A percentile compares a stretch with the other conserved stretches of the same genome.
These are phyloP conservation scores for Fusarium scirpi DNA, from an alignment of 2,329 filamentous ascomycete species.

Conservation along the genomic window DNA sequence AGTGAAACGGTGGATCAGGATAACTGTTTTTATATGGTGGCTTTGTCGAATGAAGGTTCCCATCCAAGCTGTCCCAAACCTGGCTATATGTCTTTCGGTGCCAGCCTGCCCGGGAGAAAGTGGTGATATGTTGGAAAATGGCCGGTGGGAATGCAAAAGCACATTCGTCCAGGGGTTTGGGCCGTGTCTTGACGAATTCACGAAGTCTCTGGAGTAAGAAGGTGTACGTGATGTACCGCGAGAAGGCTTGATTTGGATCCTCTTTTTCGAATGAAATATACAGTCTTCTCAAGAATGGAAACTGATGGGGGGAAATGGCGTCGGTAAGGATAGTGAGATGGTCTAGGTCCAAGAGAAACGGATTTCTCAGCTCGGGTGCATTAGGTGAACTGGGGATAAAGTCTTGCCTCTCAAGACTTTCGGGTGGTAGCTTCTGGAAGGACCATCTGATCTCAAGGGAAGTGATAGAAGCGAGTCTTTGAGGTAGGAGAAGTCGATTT, in stretches of 20 bases:
- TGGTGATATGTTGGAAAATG: not conserved
- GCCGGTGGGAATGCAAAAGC: not conserved
- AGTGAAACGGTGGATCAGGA: not conserved
- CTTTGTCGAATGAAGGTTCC: not conserved
- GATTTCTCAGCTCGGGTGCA: not conserved
- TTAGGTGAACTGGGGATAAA: not conserved
- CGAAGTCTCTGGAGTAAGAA: not conserved
- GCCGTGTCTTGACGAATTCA: not conserved
- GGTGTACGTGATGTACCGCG: not conserved
- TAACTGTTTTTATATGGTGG: not conserved
- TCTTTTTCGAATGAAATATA: not conserved
- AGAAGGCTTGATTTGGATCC: too few relatives aligned
- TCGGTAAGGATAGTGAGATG: not conserved
- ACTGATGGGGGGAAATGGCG: not conserved
- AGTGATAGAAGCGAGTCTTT: not conserved
- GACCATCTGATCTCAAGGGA: constrained; percentile 12
- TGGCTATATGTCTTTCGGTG: not conserved
- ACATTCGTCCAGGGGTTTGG: not conserved
- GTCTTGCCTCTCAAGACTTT: not conserved
- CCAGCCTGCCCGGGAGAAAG: too few relatives aligned
- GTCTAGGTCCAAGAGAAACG: not conserved
- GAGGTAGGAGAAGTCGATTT: not conserved
- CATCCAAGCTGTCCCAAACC: not conserved
- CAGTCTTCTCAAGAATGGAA: not conserved
- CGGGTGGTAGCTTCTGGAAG: not conserved